A percentile compares a stretch with the other conserved stretches of the same genome.
Evolutionary conservation across 2,329 filamentous ascomycete species (phyloP).

Genomic region (Fusarium guadeloupense): DNA sequence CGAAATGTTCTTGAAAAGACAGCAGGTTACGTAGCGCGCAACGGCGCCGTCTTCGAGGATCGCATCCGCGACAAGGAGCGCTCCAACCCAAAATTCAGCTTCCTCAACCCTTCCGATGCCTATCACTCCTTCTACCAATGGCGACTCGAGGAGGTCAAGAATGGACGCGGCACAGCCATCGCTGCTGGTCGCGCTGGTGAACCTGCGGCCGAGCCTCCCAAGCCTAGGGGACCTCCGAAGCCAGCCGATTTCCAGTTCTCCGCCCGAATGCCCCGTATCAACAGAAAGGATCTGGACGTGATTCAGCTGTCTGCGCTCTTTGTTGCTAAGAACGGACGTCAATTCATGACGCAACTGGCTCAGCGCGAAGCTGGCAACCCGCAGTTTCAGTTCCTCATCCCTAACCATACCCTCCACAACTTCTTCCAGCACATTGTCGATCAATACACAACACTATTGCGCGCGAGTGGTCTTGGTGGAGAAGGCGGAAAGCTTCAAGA

Average conservation of each 20-base stretch:
- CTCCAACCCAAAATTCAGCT: conserved; percentile 89
- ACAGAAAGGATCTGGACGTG: conserved; percentile 85
- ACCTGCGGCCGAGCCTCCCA: conserved; percentile 61
- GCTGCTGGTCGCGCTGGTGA: conserved; percentile 79
- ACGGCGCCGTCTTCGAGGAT: conserved; percentile 77
- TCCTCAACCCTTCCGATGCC: conserved; percentile 80
- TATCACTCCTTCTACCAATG: conserved; percentile 92
- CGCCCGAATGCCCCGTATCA: conserved; percentile 96
- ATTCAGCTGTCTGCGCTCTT: conserved; percentile 85
- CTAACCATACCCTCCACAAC: conserved; percentile 94
- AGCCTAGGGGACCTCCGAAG: conserved; percentile 82
- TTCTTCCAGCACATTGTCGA: conserved; percentile 94
- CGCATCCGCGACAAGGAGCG: conserved; percentile 86
- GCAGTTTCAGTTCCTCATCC: conserved; percentile 95
- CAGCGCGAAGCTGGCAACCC: conserved; percentile 90
- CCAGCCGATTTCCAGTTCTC: conserved; percentile 92
- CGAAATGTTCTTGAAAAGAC: conserved; percentile 90
- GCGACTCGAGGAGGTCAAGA: conserved; percentile 86
- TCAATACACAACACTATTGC: conserved; percentile 86
- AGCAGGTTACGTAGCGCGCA: conserved; percentile 84
- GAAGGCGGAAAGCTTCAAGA: conserved; percentile 74
- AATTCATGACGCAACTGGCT: conserved; percentile 88
- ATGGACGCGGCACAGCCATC: conserved; percentile 81
- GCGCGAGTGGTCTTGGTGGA: conserved; percentile 72
- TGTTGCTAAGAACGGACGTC: conserved; percentile 89